Conservation (phyloP, 208 protist genomes). For the Lotmaria passim region DNA sequence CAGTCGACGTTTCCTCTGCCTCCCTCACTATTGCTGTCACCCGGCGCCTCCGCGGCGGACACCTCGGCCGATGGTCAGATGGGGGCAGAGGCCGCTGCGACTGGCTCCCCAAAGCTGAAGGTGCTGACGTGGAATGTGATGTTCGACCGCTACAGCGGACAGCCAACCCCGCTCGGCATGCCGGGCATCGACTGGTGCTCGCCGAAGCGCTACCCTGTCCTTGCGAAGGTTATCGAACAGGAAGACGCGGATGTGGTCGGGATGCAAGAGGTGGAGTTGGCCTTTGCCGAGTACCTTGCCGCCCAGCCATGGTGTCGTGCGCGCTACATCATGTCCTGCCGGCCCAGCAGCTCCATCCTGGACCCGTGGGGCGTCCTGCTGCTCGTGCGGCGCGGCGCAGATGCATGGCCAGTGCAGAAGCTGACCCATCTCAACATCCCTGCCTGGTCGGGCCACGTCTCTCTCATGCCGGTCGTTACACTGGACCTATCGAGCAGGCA, state of each 20-base stretch:
- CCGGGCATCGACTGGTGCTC: constrained; percentile 93
- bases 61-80: not conserved
- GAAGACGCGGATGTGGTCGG: constrained; percentile 89
- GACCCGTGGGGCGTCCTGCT: constrained; percentile 85
- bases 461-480: constrained; percentile 79
- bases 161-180: constrained; percentile 90
- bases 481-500: constrained; percentile 36
- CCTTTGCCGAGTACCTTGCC: constrained; percentile 74
- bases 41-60: not conserved
- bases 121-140: constrained; percentile 92
- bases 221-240: constrained; percentile 67
- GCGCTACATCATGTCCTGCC: constrained; percentile 81
- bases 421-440: constrained; percentile 85
- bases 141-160: constrained; percentile 90
- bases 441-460: constrained; percentile 85
- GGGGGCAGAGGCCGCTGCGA: not conserved
- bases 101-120: constrained; percentile 38
- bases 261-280: constrained; percentile 90
- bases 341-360: constrained; percentile 52
- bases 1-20: constrained; percentile 25
- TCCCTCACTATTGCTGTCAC: too few species aligned
- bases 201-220: constrained; percentile 85
- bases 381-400: constrained; percentile 65
- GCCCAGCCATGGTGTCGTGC: constrained; percentile 76
- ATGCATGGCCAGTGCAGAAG: constrained; percentile 42